phyloP scores from a whole-genome alignment of 805 yeast genomes.

The Ogataea haglerorum region DNA sequence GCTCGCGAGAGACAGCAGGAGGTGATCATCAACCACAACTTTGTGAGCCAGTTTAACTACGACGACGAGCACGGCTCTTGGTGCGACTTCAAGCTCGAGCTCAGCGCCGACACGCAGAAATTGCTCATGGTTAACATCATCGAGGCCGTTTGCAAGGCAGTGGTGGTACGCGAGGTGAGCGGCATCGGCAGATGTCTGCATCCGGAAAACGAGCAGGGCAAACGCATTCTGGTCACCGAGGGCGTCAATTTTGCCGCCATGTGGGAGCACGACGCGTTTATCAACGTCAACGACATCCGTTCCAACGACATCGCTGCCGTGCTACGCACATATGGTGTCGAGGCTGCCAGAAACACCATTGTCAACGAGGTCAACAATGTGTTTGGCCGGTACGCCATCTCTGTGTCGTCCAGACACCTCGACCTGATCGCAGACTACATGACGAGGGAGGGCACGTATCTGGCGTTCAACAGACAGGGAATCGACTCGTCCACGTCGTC shows the following conservation, averaged over 20 bases:
- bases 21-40: constrained; percentile 67
- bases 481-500: constrained; percentile 94
- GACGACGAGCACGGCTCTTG: constrained; percentile 87
- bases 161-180: constrained; percentile 91
- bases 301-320: constrained; percentile 94
- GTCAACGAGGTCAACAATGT: constrained; percentile 94
- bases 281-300: constrained; percentile 82
- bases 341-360: constrained; percentile 97
- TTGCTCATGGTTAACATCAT: constrained; percentile 94
- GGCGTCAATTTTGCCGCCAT: constrained; percentile 97
- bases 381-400: constrained; percentile 92
- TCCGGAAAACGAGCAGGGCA: constrained; percentile 67
- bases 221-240: constrained; percentile 84
- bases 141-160: constrained; percentile 84
- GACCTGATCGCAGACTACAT: constrained; percentile 97
- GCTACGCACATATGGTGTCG: constrained; percentile 90
- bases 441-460: constrained; percentile 97
- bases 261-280: constrained; percentile 96
- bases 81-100: constrained; percentile 86
- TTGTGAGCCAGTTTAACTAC: constrained; percentile 77
- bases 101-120: constrained; percentile 84
- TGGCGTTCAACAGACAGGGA: constrained; percentile 98
- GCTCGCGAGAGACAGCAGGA: constrained; percentile 87
- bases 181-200: constrained; percentile 90
- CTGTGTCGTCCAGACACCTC: constrained; percentile 89